Percentiles rank a stretch among this genome's conserved stretches.
These are phyloP conservation scores for Thielaviopsis ethacetica DNA, from an alignment of 2,329 filamentous ascomycete genomes.

Conservation along the genomic window DNA sequence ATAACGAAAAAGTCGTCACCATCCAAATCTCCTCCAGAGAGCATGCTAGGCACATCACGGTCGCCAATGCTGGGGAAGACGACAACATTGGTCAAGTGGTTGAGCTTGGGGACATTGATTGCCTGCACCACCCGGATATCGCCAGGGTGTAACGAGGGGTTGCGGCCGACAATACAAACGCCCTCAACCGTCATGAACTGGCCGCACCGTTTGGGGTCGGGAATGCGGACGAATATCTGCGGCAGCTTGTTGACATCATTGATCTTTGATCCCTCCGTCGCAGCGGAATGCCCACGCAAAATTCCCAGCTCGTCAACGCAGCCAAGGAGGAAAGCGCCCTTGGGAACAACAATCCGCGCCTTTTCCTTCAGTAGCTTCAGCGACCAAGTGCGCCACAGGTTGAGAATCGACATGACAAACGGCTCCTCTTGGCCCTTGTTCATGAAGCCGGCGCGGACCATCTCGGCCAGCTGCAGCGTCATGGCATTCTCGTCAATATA, in stretches of 20 bases:
- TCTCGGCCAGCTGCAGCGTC: conserved; percentile 55
- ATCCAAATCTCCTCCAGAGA: conserved; percentile 87
- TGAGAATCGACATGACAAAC: conserved; percentile 63
- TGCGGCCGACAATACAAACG: conserved; percentile 70
- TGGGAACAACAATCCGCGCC: conserved; percentile 62
- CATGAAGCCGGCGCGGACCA: conserved; percentile 73
- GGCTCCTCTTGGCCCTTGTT: conserved; percentile 45
- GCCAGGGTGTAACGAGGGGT: conserved; percentile 84
- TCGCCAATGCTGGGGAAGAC: conserved; percentile 77
- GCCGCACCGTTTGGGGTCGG: conserved; percentile 35
- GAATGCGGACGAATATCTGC: conserved; percentile 79
- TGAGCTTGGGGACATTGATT: conserved; percentile 55
- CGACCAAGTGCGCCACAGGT: conserved; percentile 77
- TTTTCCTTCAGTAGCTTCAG: conserved; percentile 88
- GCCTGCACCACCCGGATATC: conserved; percentile 80
- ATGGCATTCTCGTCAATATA: conserved; percentile 77
- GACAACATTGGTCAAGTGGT: conserved; percentile 68
- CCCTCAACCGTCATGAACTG: conserved; percentile 59
- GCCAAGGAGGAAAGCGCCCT: conserved; percentile 77
- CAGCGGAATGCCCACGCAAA: conserved; percentile 53
- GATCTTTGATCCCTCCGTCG: conserved; percentile 22
- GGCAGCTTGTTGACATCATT: conserved; percentile 43
- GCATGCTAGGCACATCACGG: conserved; percentile 78
- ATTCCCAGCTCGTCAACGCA: conserved; percentile 72
- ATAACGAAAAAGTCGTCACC: conserved; percentile 92